phyloP scores from a whole-genome alignment of 2,329 filamentous ascomycete genomes.

The Aspergillus eucalypticola region DNA sequence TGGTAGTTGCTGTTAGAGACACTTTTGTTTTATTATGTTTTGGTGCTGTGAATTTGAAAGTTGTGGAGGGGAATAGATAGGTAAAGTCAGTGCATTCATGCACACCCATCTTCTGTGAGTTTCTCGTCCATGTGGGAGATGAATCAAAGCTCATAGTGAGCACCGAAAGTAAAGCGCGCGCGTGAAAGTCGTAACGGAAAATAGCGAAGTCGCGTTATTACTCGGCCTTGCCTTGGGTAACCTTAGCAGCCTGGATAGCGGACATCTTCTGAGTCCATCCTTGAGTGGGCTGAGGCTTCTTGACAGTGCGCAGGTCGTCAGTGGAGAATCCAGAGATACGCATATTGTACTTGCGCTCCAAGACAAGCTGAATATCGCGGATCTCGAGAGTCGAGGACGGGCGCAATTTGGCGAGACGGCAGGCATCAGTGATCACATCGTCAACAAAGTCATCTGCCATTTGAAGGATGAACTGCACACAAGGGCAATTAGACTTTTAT shows the following conservation, averaged over 20 bases:
- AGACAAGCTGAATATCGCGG: conserved; percentile 77
- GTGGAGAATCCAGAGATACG: conserved; percentile 91
- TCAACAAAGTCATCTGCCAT: conserved; percentile 96
- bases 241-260: conserved; percentile 91
- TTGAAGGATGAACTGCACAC: conserved; percentile 72
- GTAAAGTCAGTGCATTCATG: neutral
- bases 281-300: conserved; percentile 84
- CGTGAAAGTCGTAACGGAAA: neutral
- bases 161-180: neutral
- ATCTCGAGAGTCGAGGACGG: conserved; percentile 88
- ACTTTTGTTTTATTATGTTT: too few relatives aligned
- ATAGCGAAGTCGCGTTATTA: conserved; percentile 15
- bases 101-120: neutral
- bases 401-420: conserved; percentile 88
- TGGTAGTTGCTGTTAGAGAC: too few relatives aligned
- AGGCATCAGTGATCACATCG: conserved; percentile 81
- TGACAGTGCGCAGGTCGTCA: conserved; percentile 90
- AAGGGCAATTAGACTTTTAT: conserved; percentile 10
- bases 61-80: neutral
- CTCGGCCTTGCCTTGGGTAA: conserved; percentile 47
- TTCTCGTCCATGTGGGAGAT: neutral
- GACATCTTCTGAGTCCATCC: conserved; percentile 98
- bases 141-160: too few relatives aligned
- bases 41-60: too few relatives aligned
- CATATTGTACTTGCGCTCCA: conserved; percentile 85